Evolutionary conservation across 192 early-diverging fungal genomes (phyloP).

Genomic region (Bifiguratus adelaidae): DNA sequence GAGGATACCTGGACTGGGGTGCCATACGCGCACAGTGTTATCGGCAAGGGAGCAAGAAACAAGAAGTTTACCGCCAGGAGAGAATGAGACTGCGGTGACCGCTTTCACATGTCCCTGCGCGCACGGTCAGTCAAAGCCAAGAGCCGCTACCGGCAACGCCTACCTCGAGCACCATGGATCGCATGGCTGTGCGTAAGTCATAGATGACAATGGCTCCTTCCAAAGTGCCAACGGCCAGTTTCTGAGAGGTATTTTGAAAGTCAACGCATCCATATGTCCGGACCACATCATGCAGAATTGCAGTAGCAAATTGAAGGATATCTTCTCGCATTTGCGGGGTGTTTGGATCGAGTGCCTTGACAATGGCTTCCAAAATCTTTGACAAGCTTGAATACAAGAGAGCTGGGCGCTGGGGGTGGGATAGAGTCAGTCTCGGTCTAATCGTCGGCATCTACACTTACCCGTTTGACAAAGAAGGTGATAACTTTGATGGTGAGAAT

Average conservation of each 20-base stretch:
- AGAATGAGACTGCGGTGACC: conserved; percentile 63
- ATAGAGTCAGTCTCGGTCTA: neutral
- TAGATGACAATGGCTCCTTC: conserved; percentile 71
- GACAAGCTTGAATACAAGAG: conserved; percentile 51
- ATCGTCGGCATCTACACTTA: conserved; percentile 5
- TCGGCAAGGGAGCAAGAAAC: conserved; percentile 62
- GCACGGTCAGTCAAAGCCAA: neutral
- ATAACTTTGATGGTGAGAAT: conserved; percentile 52
- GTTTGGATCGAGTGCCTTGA: conserved; percentile 77
- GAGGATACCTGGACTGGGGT: conserved; percentile 58
- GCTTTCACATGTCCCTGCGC: conserved; percentile 54
- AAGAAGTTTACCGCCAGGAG: conserved; percentile 65
- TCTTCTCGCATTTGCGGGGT: conserved; percentile 56
- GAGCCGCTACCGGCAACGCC: neutral
- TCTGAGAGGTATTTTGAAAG: conserved; percentile 64
- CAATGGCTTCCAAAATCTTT: conserved; percentile 62
- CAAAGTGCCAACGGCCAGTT: conserved; percentile 62
- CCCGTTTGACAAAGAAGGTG: conserved; percentile 65
- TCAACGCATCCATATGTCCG: conserved; percentile 60
- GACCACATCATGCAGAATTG: conserved; percentile 46
- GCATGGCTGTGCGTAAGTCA: conserved; percentile 76
- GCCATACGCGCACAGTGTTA: conserved; percentile 63
- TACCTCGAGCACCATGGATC: conserved; percentile 64
- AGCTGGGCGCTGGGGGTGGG: conserved; percentile 43
- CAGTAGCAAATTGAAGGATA: conserved; percentile 45